phyloP scores from a whole-genome alignment of 148 eudicot species.

The Chenopodium quinoa region DNA sequence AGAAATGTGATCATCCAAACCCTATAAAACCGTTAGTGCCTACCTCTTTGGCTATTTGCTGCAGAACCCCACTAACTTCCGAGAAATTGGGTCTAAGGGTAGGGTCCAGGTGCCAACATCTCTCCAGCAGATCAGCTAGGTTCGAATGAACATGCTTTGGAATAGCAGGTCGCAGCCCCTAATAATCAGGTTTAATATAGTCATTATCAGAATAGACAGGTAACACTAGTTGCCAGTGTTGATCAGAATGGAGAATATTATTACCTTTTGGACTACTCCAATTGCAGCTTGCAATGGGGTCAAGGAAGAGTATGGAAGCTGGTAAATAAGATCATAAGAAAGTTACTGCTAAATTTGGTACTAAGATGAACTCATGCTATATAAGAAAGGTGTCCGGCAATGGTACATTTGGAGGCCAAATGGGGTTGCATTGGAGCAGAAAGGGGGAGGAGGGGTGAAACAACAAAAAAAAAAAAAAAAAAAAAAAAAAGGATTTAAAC shows the following conservation, averaged over 20 bases:
- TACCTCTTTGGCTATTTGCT: constrained; percentile 49
- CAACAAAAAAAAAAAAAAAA: no score
- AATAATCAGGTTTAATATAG: not conserved
- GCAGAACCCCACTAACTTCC: constrained; percentile 45
- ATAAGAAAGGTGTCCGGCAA: not conserved
- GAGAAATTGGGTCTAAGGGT: constrained; percentile 55
- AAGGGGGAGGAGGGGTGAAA: not conserved
- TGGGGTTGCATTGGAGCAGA: not conserved
- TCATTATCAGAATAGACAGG: not conserved
- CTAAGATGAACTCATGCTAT: not conserved
- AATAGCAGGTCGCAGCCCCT: constrained; percentile 69
- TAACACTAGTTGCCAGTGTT: not conserved
- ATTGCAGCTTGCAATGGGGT: constrained; percentile 82
- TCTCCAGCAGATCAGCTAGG: constrained; percentile 48
- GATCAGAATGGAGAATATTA: not conserved
- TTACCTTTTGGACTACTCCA: constrained; percentile 74
- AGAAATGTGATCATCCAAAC: not conserved
- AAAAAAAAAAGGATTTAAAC: no score
- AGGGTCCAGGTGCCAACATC: constrained; percentile 80
- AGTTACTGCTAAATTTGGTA: not conserved
- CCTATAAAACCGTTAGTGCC: not conserved
- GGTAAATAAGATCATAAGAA: constrained; percentile 17
- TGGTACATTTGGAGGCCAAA: not conserved
- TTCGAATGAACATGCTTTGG: constrained; percentile 57
- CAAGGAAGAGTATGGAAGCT: constrained; percentile 60